Percentiles rank a stretch among this genome's conserved stretches.
Conservation (phyloP, 176 grass and related monocot genomes). For the Oryza brachyantha region DNA sequence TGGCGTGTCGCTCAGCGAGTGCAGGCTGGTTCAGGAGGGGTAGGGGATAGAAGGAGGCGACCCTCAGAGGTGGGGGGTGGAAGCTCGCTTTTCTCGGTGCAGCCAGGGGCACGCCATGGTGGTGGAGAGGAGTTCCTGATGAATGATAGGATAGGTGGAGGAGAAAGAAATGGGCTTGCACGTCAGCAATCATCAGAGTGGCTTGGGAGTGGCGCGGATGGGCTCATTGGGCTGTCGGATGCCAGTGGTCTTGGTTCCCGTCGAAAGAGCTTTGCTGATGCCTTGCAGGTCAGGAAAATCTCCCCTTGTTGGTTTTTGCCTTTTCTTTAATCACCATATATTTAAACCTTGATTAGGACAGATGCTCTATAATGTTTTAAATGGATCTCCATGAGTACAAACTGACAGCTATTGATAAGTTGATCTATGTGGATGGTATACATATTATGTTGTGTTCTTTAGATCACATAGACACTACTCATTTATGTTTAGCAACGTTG, state of each 20-base stretch:
- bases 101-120: constrained; percentile 26
- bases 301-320: background rate
- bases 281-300: constrained; percentile 58
- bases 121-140: constrained; percentile 32
- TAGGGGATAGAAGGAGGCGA: constrained; percentile 59
- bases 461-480: background rate
- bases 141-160: constrained; percentile 31
- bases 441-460: background rate
- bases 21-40: constrained; percentile 51
- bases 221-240: constrained; percentile 54
- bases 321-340: constrained; percentile 18
- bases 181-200: constrained; percentile 45
- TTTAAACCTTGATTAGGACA: background rate
- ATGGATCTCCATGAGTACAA: background rate
- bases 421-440: background rate
- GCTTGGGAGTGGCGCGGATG: constrained; percentile 47
- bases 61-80: constrained; percentile 29
- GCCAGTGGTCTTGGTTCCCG: constrained; percentile 34
- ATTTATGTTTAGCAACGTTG: background rate
- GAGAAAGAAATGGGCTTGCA: constrained; percentile 24
- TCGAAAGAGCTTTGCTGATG: constrained; percentile 91
- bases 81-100: constrained; percentile 67
- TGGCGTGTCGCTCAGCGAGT: constrained; percentile 72
- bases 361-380: background rate
- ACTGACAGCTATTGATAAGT: background rate